Conservation (phyloP, 2,329 filamentous ascomycete genomes). For the Fusarium fracticaudum region DNA sequence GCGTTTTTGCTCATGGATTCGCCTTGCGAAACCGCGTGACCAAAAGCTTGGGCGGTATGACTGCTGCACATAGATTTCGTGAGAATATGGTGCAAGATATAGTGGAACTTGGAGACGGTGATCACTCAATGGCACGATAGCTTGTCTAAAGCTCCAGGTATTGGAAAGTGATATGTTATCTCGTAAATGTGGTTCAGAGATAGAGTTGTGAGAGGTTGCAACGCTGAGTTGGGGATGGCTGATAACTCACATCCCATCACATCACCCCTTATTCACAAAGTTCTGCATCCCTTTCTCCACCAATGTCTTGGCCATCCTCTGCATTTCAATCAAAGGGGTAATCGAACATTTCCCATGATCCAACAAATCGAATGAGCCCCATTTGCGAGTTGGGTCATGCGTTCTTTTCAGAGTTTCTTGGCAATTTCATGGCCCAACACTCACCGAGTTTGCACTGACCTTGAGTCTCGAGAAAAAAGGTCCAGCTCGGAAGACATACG, state of each 20-base stretch:
- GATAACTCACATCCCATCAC: not conserved
- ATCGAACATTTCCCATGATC: not conserved
- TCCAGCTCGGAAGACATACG: constrained; percentile 3
- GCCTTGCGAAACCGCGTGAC: not conserved
- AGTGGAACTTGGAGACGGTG: not conserved
- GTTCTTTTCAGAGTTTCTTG: constrained; percentile 17
- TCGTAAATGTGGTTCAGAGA: not conserved
- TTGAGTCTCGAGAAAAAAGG: not conserved
- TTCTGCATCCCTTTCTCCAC: constrained; percentile 8
- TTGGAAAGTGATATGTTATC: not conserved
- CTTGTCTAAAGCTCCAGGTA: no score
- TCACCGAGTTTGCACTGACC: constrained; percentile 3
- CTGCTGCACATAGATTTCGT: not conserved
- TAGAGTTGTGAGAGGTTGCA: constrained; percentile 8
- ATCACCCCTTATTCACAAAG: constrained; percentile 8
- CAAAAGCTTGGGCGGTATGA: not conserved
- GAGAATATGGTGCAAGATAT: not conserved
- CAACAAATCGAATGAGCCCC: constrained; percentile 1
- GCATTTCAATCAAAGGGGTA: constrained; percentile 8
- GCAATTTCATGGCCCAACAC: not conserved
- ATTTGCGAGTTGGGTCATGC: not conserved
- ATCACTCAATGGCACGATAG: not conserved
- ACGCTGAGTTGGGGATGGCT: not conserved
- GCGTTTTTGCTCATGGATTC: not conserved
- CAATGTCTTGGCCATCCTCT: constrained; percentile 9